Conservation (phyloP, 371 early-diverging fungal genomes). For the Mortierella sp. region DNA sequence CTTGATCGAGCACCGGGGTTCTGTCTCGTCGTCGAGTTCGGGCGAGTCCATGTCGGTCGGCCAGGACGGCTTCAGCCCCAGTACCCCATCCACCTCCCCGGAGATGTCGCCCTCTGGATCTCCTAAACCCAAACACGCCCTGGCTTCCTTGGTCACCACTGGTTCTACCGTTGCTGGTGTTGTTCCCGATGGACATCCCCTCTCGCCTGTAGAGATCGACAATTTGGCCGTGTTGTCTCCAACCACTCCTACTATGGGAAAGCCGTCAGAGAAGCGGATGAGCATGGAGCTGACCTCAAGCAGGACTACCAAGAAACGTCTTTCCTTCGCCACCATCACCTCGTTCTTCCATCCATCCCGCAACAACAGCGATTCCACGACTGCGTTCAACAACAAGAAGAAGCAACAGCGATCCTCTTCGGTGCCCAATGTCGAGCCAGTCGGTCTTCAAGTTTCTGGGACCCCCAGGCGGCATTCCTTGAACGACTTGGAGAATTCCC, state of each 20-base stretch:
- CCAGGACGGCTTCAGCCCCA: slow-evolving; percentile 14
- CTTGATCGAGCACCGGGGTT: slow-evolving; percentile 40
- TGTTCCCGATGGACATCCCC: not conserved
- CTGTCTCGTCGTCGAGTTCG: slow-evolving; percentile 51
- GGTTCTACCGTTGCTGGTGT: not conserved
- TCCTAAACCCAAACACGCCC: slow-evolving; percentile 21
- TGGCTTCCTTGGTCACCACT: not conserved
- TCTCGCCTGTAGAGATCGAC: not conserved
- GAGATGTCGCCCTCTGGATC: slow-evolving; percentile 45
- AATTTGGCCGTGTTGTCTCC: not conserved
- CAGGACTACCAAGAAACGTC: slow-evolving; percentile 42
- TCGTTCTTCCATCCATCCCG: slow-evolving; percentile 52
- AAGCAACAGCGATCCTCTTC: slow-evolving; percentile 44
- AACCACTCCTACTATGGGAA: not conserved
- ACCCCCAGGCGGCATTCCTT: slow-evolving; percentile 43
- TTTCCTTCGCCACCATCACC: slow-evolving; percentile 51
- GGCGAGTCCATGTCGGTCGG: slow-evolving; percentile 35
- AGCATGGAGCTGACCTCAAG: slow-evolving; percentile 24
- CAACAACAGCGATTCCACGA: slow-evolving; percentile 14
- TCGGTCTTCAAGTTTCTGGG: slow-evolving; percentile 24
- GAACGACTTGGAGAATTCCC: slow-evolving; percentile 22
- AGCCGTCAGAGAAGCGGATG: slow-evolving; percentile 14
- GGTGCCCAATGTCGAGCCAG: slow-evolving; percentile 38
- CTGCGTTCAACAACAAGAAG: slow-evolving; percentile 17
- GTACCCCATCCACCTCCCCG: slow-evolving; percentile 42